phyloP scores from a whole-genome alignment of 2,329 filamentous ascomycete species.

The Alternaria sp. region DNA sequence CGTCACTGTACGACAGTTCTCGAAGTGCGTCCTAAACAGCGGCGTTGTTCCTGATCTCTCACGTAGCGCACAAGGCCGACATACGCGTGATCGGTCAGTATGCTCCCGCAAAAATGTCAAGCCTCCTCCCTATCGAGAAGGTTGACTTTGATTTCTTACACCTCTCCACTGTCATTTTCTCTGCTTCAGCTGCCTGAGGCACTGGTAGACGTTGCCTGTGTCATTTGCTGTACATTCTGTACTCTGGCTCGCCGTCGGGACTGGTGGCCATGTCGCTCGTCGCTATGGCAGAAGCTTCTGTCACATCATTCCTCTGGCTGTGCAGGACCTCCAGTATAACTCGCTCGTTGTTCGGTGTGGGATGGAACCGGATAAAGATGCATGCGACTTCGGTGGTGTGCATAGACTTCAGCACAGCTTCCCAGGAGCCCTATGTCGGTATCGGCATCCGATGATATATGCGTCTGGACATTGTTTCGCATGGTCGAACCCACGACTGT shows the following conservation, averaged over 20 bases:
- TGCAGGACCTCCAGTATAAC: neutral
- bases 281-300: neutral
- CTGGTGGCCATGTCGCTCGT: neutral
- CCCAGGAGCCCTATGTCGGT: neutral
- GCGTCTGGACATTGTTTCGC: neutral
- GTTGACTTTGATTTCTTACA: neutral
- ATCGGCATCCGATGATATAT: neutral
- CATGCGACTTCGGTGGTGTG: neutral
- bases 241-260: neutral
- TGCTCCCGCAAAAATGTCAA: neutral
- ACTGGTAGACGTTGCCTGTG: neutral
- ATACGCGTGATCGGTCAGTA: neutral
- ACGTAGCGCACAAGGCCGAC: neutral
- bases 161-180: neutral
- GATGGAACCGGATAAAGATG: neutral
- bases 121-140: neutral
- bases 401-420: neutral
- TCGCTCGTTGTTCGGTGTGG: neutral
- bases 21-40: neutral
- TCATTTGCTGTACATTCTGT: neutral
- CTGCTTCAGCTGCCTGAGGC: too few relatives aligned
- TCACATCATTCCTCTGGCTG: neutral
- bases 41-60: neutral
- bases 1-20: conserved; percentile 11
- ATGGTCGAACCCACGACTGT: neutral